Percentiles rank a stretch among this genome's conserved stretches.
These are phyloP conservation scores for Epichloe sibirici DNA, from an alignment of 2,329 filamentous ascomycete genomes.

Conservation along the genomic window DNA sequence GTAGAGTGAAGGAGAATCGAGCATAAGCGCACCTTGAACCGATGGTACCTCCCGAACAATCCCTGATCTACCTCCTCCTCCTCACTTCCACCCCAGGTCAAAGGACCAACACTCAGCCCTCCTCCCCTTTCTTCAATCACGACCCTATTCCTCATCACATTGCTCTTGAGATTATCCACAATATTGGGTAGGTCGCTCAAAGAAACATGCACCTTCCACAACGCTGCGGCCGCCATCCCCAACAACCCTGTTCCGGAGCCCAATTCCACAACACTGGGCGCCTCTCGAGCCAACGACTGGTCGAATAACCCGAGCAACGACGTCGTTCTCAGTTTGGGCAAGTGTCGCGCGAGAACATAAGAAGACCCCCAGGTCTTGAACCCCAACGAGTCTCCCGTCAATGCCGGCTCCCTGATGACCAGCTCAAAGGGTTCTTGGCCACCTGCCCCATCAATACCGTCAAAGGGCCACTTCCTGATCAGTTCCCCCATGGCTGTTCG, in stretches of 20 bases:
- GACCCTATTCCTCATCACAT: conserved; percentile 51
- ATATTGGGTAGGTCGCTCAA: conserved; percentile 82
- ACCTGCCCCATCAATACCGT: conserved; percentile 9
- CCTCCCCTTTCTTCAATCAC: conserved; percentile 44
- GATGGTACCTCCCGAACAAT: conserved; percentile 31
- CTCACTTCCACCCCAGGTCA: conserved; percentile 59
- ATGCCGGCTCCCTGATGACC: conserved; percentile 68
- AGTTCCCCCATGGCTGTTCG: conserved; percentile 50
- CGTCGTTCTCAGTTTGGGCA: conserved; percentile 37
- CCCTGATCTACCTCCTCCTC: conserved; percentile 31
- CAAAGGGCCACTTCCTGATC: conserved; percentile 41
- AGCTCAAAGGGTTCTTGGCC: conserved; percentile 43
- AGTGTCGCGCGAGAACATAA: conserved; percentile 66
- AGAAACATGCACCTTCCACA: conserved; percentile 54
- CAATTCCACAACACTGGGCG: conserved; percentile 53
- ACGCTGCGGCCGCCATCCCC: conserved; percentile 68
- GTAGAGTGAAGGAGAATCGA: not conserved
- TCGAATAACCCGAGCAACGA: conserved; percentile 34
- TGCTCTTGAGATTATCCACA: conserved; percentile 65
- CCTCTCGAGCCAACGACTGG: conserved; percentile 18
- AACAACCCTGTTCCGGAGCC: conserved; percentile 88
- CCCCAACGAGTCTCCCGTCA: conserved; percentile 80
- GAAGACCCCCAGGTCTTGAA: conserved; percentile 95
- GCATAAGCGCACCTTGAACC: conserved; percentile 34
- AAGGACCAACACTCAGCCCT: conserved; percentile 45